phyloP scores from a whole-genome alignment of 23 red algal species.

The Gracilaria gracilis region DNA sequence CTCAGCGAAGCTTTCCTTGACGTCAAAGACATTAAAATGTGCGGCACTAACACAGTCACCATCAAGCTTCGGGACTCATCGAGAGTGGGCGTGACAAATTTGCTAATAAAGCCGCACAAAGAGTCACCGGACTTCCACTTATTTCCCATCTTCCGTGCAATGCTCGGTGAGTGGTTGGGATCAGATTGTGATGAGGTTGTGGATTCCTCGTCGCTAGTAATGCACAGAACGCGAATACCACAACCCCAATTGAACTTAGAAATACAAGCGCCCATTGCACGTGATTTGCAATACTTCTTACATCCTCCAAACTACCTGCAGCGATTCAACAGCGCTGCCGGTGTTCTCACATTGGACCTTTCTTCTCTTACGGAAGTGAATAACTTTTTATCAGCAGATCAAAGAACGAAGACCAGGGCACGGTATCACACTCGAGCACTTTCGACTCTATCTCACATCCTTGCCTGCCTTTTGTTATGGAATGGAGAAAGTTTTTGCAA shows the following conservation, averaged over 20 bases:
- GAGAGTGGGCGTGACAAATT: no score
- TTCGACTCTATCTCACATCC: background rate
- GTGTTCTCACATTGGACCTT: conserved; percentile 32
- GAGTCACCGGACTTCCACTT: background rate
- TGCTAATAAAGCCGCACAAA: no score
- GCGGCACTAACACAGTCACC: no score
- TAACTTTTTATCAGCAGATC: background rate
- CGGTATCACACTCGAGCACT: conserved; percentile 16
- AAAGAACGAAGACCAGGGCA: conserved; percentile 26
- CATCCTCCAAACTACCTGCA: conserved; percentile 5
- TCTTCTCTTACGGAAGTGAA: conserved; percentile 11
- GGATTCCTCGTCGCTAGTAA: background rate
- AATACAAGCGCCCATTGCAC: conserved; percentile 1
- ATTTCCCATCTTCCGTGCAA: conserved; percentile 18
- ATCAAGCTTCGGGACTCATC: no score
- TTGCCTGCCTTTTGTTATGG: background rate
- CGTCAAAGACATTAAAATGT: no score
- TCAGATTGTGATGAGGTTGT: background rate
- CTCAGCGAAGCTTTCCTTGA: background rate
- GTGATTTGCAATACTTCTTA: conserved; percentile 10
- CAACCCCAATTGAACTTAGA: conserved; percentile 1
- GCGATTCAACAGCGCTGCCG: conserved; percentile 30
- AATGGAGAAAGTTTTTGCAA: background rate
- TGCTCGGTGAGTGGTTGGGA: background rate
- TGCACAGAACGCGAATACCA: background rate